These are phyloP conservation scores for Biancaea sappan DNA, from an alignment of 306 rosid species.

Conservation along the genomic window DNA sequence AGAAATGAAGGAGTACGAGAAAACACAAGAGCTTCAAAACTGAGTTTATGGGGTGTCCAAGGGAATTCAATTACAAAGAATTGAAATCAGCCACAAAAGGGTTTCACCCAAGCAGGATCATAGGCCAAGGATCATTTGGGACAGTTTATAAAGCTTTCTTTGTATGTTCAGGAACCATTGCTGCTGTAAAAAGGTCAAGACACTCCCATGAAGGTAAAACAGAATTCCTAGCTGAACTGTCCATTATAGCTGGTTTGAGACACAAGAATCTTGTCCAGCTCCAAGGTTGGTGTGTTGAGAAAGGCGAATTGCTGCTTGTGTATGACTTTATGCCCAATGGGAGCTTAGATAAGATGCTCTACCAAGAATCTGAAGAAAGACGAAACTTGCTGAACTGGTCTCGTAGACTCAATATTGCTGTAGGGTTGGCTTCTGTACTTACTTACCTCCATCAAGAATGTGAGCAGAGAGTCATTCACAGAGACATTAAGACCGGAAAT, in stretches of 20 bases:
- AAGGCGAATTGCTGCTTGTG: constrained; percentile 42
- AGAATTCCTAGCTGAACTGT: constrained; percentile 9
- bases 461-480: constrained; percentile 79
- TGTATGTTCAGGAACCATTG: constrained; percentile 7
- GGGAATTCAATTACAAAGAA: background rate
- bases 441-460: constrained; percentile 80
- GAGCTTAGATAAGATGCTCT: constrained; percentile 39
- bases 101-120: constrained; percentile 11
- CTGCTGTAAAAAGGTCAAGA: constrained; percentile 12
- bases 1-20: constrained; percentile 3
- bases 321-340: constrained; percentile 59
- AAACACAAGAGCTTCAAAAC: constrained; percentile 12
- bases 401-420: constrained; percentile 40
- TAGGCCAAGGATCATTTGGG: constrained; percentile 21
- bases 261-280: constrained; percentile 23
- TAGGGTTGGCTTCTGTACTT: constrained; percentile 45
- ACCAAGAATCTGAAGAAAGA: constrained; percentile 23
- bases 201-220: constrained; percentile 18
- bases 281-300: constrained; percentile 24
- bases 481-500: constrained; percentile 78
- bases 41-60: constrained; percentile 8
- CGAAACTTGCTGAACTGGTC: constrained; percentile 30
- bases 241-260: constrained; percentile 22
- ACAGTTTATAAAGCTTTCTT: constrained; percentile 3
- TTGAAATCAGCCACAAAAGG: constrained; percentile 17